Evolutionary conservation across 176 grass and related monocot species (phyloP).

Genomic region (Eleusine indica): DNA sequence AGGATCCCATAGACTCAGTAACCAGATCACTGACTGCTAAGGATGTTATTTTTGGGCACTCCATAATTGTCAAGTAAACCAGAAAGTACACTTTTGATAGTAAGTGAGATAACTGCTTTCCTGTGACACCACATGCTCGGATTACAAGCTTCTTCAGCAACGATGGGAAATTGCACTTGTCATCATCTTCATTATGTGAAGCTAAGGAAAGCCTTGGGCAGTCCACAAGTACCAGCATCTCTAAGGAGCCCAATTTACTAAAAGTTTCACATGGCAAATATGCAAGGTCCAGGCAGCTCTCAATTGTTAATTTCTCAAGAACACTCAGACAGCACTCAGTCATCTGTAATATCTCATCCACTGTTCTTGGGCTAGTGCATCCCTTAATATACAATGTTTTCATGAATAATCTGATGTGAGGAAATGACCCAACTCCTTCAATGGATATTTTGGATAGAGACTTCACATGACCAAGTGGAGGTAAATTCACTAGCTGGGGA

Average conservation of each 20-base stretch:
- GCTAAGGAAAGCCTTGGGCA: slow-evolving; percentile 1
- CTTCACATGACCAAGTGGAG: slow-evolving; percentile 6
- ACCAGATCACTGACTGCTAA: neutral
- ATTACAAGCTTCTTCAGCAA: slow-evolving; percentile 14
- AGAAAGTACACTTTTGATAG: neutral
- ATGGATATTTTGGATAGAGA: slow-evolving; percentile 12
- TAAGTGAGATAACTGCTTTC: slow-evolving; percentile 2
- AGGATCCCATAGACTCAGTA: neutral
- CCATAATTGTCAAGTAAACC: slow-evolving; percentile 5
- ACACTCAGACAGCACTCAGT: neutral
- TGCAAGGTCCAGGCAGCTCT: slow-evolving; percentile 19
- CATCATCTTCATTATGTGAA: slow-evolving; percentile 5
- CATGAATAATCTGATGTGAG: slow-evolving; percentile 19
- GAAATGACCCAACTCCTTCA: slow-evolving; percentile 13
- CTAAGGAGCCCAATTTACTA: slow-evolving; percentile 1
- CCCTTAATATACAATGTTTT: slow-evolving; percentile 2
- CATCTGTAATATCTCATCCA: slow-evolving; percentile 5
- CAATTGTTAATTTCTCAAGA: slow-evolving; percentile 9
- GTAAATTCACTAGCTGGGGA: slow-evolving; percentile 16
- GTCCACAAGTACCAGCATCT: neutral
- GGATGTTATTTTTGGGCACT: slow-evolving; percentile 21
- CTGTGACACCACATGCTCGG: slow-evolving; percentile 13
- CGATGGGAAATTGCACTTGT: neutral
- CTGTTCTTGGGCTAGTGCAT: neutral
- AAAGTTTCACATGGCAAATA: slow-evolving; percentile 5